Conservation (phyloP, 768 basidiomycete species). For the Amanita inopinata region DNA sequence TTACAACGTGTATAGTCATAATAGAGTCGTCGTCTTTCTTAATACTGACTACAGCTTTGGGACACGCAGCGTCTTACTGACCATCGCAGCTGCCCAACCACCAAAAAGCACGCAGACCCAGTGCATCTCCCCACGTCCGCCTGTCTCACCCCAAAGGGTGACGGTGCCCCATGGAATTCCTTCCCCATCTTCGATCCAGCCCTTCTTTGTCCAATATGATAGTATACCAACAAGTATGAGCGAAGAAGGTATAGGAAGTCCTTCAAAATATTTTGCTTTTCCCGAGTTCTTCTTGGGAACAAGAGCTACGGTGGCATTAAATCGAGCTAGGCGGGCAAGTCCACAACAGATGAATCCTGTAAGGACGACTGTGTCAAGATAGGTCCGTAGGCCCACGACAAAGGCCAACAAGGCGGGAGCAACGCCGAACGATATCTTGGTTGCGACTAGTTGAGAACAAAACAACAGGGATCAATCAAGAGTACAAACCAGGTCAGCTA, state of each 20-base stretch:
- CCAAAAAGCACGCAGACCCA: conserved; percentile 68
- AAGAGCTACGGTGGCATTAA: conserved; percentile 96
- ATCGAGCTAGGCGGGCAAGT: conserved; percentile 91
- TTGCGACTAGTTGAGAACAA: conserved; percentile 5
- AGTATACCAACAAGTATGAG: conserved; percentile 70
- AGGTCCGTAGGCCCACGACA: conserved; percentile 81
- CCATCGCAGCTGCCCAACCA: conserved; percentile 91
- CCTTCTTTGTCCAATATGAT: conserved; percentile 74
- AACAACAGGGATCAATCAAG: conserved; percentile 7
- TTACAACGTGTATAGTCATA: not conserved
- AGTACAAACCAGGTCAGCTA: conserved; percentile 81
- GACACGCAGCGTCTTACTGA: conserved; percentile 90
- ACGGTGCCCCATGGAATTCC: conserved; percentile 72
- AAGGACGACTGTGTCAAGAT: conserved; percentile 80
- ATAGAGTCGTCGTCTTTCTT: not conserved
- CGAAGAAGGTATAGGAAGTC: conserved; percentile 91
- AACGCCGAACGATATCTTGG: conserved; percentile 93
- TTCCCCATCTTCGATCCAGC: conserved; percentile 72
- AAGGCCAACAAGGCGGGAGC: conserved; percentile 93
- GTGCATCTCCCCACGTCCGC: conserved; percentile 81
- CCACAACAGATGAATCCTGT: conserved; percentile 93
- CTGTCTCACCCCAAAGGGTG: conserved; percentile 60
- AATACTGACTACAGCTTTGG: conserved; percentile 48
- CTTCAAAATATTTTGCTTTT: conserved; percentile 94
- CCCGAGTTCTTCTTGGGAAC: conserved; percentile 82